A percentile compares a stretch with the other conserved stretches of the same genome.
These are phyloP conservation scores for Gonapodya prolifera DNA, from an alignment of 192 early-diverging fungal species.

Conservation along the genomic window DNA sequence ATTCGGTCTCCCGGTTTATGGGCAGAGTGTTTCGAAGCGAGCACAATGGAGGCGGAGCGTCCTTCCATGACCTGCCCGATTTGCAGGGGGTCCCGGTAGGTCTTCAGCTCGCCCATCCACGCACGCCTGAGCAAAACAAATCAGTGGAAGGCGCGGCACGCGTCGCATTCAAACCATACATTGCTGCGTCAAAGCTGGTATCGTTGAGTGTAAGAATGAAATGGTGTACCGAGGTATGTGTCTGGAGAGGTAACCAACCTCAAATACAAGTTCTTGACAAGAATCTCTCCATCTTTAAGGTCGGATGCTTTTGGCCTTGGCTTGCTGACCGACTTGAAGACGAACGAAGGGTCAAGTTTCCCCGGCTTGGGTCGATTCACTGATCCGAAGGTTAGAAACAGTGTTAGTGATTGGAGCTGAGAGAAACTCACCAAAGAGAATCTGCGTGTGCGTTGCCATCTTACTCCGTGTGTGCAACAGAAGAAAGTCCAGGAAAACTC, in stretches of 20 bases:
- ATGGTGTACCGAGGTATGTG: too few relatives aligned
- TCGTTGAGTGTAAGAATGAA: too few relatives aligned
- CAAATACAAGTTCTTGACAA: background rate
- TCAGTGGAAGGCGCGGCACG: background rate
- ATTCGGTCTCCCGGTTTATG: background rate
- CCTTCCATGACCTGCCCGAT: conserved; percentile 3
- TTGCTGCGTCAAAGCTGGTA: conserved; percentile 2
- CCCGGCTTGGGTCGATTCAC: background rate
- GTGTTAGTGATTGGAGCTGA: too few relatives aligned
- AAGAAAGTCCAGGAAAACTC: background rate
- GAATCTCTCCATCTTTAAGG: background rate
- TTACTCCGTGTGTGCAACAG: background rate
- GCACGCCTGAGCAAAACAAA: background rate
- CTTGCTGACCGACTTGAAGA: background rate
- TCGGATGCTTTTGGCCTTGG: background rate
- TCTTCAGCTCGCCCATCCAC: conserved; percentile 5
- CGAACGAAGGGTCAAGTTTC: background rate
- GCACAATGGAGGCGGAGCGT: background rate
- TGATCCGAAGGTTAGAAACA: too few relatives aligned
- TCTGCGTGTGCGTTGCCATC: background rate
- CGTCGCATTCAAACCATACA: background rate
- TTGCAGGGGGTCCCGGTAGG: conserved; percentile 4
- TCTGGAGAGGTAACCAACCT: too few relatives aligned
- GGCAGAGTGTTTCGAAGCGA: background rate
- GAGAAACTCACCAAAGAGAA: conserved; percentile 1